Conservation (phyloP, 352 stramenopile genomes). For the Phytopythium chamaehyphon region DNA sequence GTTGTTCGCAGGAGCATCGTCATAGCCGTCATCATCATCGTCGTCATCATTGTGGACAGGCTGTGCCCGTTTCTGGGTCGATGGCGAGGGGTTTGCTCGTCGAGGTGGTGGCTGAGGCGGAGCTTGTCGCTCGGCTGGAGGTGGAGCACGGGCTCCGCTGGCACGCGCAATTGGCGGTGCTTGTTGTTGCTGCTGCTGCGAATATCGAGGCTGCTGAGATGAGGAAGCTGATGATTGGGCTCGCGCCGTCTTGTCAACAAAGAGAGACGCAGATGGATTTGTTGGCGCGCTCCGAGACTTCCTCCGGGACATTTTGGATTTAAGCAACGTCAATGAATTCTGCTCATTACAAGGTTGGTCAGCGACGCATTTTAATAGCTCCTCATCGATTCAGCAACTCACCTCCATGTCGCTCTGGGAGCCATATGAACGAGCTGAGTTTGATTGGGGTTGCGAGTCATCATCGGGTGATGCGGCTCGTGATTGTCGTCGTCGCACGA, state of each 20-base stretch:
- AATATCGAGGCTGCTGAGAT: constrained; percentile 5
- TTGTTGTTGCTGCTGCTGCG: constrained; percentile 14
- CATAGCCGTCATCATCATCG: constrained; percentile 13
- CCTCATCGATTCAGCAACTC: neutral
- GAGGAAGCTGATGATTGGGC: constrained; percentile 16
- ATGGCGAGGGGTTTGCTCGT: constrained; percentile 5
- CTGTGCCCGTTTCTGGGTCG: constrained; percentile 13
- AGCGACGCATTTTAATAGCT: too few species aligned
- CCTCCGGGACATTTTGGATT: constrained; percentile 76
- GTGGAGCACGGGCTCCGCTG: constrained; percentile 1
- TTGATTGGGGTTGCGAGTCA: constrained; percentile 21
- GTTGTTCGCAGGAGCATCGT: neutral
- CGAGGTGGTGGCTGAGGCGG: constrained; percentile 13
- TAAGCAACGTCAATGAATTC: constrained; percentile 71
- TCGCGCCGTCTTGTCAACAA: constrained; percentile 49
- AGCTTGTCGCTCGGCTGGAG: constrained; percentile 3
- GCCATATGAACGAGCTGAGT: constrained; percentile 17
- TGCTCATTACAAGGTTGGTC: constrained; percentile 10
- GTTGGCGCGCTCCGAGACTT: constrained; percentile 70
- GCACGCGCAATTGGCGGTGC: constrained; percentile 3
- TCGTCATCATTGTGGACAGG: constrained; percentile 29
- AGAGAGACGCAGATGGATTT: constrained; percentile 55
- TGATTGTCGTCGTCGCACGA: constrained; percentile 5
- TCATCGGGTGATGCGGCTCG: constrained; percentile 24
- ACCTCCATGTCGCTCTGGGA: constrained; percentile 47